These are phyloP conservation scores for Neofusicoccum sp. DNA, from an alignment of 2,329 filamentous ascomycete genomes.

Conservation along the genomic window DNA sequence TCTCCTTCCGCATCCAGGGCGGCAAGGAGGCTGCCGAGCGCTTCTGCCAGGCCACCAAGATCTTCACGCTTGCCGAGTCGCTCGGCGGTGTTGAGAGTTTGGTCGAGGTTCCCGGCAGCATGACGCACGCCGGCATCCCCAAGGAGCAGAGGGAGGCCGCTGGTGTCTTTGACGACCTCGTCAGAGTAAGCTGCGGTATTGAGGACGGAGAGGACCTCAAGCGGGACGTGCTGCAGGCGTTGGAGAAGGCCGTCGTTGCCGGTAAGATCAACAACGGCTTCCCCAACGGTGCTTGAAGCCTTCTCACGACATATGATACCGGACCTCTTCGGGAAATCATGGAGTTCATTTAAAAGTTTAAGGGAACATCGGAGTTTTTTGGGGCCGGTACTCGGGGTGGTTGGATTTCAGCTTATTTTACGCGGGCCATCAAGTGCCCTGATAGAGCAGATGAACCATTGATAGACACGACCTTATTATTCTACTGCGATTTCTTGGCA, in stretches of 20 bases:
- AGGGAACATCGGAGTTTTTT: not conserved
- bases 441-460: not conserved
- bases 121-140: constrained; percentile 97
- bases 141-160: constrained; percentile 85
- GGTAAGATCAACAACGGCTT: constrained; percentile 43
- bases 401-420: not conserved
- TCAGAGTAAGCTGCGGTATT: constrained; percentile 89
- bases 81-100: constrained; percentile 90
- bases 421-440: not conserved
- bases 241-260: constrained; percentile 69
- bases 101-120: constrained; percentile 87
- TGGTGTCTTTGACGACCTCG: constrained; percentile 91
- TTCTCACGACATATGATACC: not conserved
- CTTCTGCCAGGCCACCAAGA: constrained; percentile 84
- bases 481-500: not conserved
- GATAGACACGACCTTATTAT: too few relatives aligned
- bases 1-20: constrained; percentile 90
- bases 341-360: not conserved
- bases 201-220: constrained; percentile 86
- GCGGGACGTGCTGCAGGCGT: constrained; percentile 75
- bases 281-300: constrained; percentile 11
- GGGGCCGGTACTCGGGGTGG: not conserved
- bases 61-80: constrained; percentile 92
- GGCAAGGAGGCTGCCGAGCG: constrained; percentile 81
- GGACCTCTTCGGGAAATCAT: not conserved